Evolutionary conservation across 257 asterid species (phyloP), one percentile per base, ranked within the genome.

Genomic region (Asclepias syriaca): DNA sequence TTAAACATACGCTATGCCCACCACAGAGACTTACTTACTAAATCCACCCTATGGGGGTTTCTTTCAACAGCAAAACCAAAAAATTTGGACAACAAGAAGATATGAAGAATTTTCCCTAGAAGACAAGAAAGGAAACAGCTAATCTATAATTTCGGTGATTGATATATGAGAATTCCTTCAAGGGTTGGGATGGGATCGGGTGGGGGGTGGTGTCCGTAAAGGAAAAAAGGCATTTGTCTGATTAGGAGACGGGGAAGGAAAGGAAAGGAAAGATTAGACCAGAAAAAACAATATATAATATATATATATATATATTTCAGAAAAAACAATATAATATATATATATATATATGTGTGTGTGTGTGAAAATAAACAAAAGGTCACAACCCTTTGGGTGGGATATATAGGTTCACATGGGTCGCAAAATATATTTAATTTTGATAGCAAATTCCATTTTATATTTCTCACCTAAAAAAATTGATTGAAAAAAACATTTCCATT

Each of bases 1-100:
- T 79, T 29, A 75, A 77, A 75, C 69, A 72, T 90, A 82, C 86
- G 87, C 81, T 50, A 80, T 61, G 64, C 61, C 54, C 39, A 34
- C 39, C 39, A 34, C 34, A 34, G 39, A 65, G 67, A 54, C 45
- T 18, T 15, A 19, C 49, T 37, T 54, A 74, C 61, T 39, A 74
- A 18, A 66, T 65, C 39, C 50, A 8, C 12, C 48, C 7, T 9
- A 34, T 49, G 51, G 40, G 73, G 5, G 3, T 34, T 77, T 71
- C 48, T 24, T 50, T 71, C 48, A 60, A 51, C 64, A 12, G 37
- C 3, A 11, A 43, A 43, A 8, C 48, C 39, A 34, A 34, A 43
- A 43, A 7, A 7, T 0, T 43, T 43, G 10, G 10, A 43, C 0
- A 43, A 7, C 9, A 43, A 15, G 58, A 43, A 15, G 58, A 55